These are phyloP conservation scores for Vigna hirtella DNA, from an alignment of 306 rosid genomes.

Conservation along the genomic window DNA sequence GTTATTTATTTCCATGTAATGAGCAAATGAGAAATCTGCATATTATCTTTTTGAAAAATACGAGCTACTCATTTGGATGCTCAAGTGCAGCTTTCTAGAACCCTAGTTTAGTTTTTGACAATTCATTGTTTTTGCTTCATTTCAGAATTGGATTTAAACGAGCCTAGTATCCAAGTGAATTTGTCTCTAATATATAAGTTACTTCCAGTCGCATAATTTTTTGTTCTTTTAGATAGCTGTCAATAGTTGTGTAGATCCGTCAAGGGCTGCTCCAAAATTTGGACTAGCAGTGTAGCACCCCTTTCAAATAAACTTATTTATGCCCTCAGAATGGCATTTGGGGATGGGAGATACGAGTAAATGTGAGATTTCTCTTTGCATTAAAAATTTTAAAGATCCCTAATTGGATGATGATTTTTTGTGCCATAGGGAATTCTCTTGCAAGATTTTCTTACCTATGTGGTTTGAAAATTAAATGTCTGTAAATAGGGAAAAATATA, in stretches of 20 bases:
- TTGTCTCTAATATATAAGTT: neutral
- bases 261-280: neutral
- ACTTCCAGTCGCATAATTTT: neutral
- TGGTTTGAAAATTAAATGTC: neutral
- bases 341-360: too few species aligned
- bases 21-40: conserved; percentile 2
- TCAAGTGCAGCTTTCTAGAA: neutral
- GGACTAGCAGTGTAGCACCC: neutral
- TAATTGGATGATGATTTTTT: too few species aligned
- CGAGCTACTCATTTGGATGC: conserved; percentile 1
- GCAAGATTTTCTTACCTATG: neutral
- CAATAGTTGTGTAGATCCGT: neutral
- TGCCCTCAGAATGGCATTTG: too few species aligned
- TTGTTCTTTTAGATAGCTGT: neutral
- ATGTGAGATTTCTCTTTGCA: too few species aligned
- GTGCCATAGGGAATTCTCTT: neutral
- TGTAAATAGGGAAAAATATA: neutral
- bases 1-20: conserved; percentile 3
- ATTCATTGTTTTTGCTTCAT: neutral
- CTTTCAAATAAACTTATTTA: too few species aligned
- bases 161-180: conserved; percentile 16
- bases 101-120: neutral
- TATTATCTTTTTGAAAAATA: neutral
- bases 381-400: too few species aligned
- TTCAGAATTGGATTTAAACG: conserved; percentile 19